These are phyloP conservation scores for Neurospora sp. DNA, from an alignment of 2,329 filamentous ascomycete genomes.

Conservation along the genomic window DNA sequence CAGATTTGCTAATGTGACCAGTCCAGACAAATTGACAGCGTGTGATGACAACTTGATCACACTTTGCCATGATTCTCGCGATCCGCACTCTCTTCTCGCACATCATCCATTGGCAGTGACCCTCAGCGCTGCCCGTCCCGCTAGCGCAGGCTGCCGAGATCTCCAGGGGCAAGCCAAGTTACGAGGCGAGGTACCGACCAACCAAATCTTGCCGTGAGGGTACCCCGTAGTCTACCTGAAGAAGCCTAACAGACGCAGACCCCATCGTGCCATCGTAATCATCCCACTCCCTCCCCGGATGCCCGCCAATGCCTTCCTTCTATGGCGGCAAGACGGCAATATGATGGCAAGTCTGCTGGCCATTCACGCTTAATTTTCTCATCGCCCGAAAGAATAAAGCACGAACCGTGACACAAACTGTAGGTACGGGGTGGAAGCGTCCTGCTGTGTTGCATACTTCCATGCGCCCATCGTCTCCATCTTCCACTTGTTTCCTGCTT, in stretches of 20 bases:
- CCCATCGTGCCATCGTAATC: background rate
- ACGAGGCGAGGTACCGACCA: background rate
- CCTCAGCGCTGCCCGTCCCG: background rate
- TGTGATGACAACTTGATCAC: background rate
- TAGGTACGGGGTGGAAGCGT: background rate
- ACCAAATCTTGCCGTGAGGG: background rate
- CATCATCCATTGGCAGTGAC: background rate
- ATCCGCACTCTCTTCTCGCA: background rate
- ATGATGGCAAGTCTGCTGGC: background rate
- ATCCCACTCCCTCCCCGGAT: background rate
- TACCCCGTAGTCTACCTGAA: background rate
- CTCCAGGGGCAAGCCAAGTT: background rate
- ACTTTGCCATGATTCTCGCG: background rate
- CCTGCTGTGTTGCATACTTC: background rate
- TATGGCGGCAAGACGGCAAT: background rate
- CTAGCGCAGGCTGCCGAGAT: background rate
- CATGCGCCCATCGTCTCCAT: background rate
- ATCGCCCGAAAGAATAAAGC: background rate
- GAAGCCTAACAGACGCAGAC: background rate
- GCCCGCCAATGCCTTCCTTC: background rate
- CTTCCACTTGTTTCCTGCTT: background rate
- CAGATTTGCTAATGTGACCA: background rate
- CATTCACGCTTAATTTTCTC: background rate
- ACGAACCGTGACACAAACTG: background rate
- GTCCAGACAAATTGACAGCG: background rate